A percentile compares a stretch with the other conserved stretches of the same genome.
Evolutionary conservation across 495 filamentous ascomycete genomes (phyloP).

Genomic region (Talaromyces ruber): DNA sequence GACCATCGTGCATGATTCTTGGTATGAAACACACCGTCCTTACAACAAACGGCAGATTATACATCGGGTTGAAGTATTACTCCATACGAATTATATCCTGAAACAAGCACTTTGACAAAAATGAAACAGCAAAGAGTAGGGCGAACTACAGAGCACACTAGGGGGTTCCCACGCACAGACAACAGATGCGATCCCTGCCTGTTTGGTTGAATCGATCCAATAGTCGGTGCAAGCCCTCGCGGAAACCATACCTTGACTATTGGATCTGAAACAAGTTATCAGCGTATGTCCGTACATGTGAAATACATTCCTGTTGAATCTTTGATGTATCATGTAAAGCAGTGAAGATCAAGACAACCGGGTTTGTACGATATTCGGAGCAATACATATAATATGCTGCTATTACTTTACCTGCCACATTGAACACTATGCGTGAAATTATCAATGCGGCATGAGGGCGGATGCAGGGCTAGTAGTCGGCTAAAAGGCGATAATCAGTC

Average conservation of each 20-base stretch:
- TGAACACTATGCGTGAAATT: not conserved
- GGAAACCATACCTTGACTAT: not conserved
- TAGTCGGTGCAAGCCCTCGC: not conserved
- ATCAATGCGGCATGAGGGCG: not conserved
- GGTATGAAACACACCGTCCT: not conserved
- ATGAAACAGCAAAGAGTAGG: not conserved
- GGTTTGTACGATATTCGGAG: not conserved
- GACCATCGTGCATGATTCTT: not conserved
- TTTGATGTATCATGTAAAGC: not conserved
- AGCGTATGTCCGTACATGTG: not conserved
- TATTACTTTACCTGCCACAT: not conserved
- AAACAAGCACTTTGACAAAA: not conserved
- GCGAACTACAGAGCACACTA: not conserved
- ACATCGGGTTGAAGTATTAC: not conserved
- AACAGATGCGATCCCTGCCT: not conserved
- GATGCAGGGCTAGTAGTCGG: not conserved
- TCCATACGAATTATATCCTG: not conserved
- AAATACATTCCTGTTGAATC: not conserved
- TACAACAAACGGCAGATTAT: not conserved
- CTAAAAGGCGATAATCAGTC: not conserved
- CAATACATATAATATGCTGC: not conserved
- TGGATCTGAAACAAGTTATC: not conserved
- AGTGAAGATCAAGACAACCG: not conserved
- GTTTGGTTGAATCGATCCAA: not conserved
- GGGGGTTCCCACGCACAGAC: not conserved